Evolutionary conservation across 2,329 filamentous ascomycete genomes (phyloP).

Genomic region (Zymoseptoria ardabiliae): DNA sequence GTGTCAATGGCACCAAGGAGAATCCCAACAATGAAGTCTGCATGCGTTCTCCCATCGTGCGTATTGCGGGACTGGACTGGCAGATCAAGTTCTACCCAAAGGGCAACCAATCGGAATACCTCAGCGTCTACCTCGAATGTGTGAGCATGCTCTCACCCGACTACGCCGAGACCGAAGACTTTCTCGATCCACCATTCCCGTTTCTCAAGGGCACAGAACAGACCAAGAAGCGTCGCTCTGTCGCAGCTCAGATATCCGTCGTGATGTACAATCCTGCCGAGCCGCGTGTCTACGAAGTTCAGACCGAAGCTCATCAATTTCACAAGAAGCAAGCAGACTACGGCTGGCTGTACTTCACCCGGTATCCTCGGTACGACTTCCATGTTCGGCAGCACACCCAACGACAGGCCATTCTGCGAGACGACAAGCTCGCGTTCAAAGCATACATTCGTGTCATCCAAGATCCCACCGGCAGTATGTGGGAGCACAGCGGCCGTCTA

Average conservation of each 20-base stretch:
- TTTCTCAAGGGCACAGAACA: conserved; percentile 16
- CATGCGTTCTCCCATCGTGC: conserved; percentile 51
- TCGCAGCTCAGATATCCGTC: conserved; percentile 54
- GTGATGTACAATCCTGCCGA: conserved; percentile 58
- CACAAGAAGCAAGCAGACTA: conserved; percentile 52
- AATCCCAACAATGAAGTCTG: conserved; percentile 51
- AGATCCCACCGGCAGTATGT: conserved; percentile 53
- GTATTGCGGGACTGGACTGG: conserved; percentile 55
- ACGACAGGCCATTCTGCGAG: conserved; percentile 50
- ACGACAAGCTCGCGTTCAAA: conserved; percentile 56
- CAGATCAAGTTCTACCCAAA: conserved; percentile 59
- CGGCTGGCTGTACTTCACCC: conserved; percentile 55
- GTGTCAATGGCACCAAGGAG: conserved; percentile 54
- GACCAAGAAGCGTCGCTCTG: conserved; percentile 35
- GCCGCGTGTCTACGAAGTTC: conserved; percentile 50
- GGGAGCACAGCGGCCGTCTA: conserved; percentile 43
- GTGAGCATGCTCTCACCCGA: conserved; percentile 37
- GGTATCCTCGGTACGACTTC: conserved; percentile 52
- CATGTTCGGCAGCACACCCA: conserved; percentile 50
- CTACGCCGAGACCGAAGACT: conserved; percentile 19
- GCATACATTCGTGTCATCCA: conserved; percentile 55
- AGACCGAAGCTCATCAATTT: conserved; percentile 53
- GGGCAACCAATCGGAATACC: conserved; percentile 51
- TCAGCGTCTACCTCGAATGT: conserved; percentile 57
- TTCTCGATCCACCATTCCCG: conserved; percentile 25